These are phyloP conservation scores for Colletotrichum melonis DNA, from an alignment of 2,329 filamentous ascomycete genomes.

Conservation along the genomic window DNA sequence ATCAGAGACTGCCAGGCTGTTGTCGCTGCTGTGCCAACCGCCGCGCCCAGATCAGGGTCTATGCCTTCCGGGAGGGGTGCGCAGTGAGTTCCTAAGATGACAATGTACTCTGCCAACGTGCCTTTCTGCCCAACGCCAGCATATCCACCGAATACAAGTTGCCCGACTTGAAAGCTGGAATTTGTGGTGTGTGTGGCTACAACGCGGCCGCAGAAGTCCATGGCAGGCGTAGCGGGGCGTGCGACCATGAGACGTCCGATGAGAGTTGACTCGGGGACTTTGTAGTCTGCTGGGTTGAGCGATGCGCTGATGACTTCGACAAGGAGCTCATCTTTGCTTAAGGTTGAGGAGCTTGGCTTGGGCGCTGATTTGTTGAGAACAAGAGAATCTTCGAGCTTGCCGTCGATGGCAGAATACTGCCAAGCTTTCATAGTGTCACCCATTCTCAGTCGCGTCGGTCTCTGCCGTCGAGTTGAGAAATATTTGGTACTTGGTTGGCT, in stretches of 20 bases:
- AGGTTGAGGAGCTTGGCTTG: background rate
- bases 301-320: conserved; percentile 54
- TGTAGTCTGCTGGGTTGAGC: conserved; percentile 63
- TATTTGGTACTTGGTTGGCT: background rate
- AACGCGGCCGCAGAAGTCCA: conserved; percentile 64
- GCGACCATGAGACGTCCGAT: conserved; percentile 43
- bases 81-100: conserved; percentile 17
- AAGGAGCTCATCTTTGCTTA: conserved; percentile 47
- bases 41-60: conserved; percentile 38
- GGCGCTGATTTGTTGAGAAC: background rate
- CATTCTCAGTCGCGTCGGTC: background rate
- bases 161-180: conserved; percentile 27
- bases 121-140: conserved; percentile 32
- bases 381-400: conserved; percentile 20
- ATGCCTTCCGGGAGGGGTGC: conserved; percentile 32
- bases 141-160: conserved; percentile 38
- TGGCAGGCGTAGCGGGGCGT: conserved; percentile 55
- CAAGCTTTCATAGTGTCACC: conserved; percentile 18
- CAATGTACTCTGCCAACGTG: conserved; percentile 36
- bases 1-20: conserved; percentile 41
- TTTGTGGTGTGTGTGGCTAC: conserved; percentile 39
- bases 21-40: conserved; percentile 38
- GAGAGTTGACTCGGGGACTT: conserved; percentile 52
- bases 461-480: background rate
- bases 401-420: conserved; percentile 16